phyloP scores from a whole-genome alignment of 2,329 filamentous ascomycete genomes.

The Atkinsonella texensis region DNA sequence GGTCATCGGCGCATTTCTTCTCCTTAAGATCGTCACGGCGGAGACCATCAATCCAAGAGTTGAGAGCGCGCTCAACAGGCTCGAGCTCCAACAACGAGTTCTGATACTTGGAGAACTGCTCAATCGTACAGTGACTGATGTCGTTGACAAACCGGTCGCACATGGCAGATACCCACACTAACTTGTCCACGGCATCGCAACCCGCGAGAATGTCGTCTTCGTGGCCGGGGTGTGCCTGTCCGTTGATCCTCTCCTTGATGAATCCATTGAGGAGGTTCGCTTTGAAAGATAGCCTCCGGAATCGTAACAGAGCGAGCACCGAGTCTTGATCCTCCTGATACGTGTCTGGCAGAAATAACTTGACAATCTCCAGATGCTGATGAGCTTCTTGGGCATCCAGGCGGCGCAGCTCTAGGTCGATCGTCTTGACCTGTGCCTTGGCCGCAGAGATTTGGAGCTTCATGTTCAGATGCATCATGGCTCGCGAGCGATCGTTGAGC shows the following conservation, averaged over 20 bases:
- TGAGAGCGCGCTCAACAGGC: slow-evolving; percentile 79
- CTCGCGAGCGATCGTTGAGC: slow-evolving; percentile 73
- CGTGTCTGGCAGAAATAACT: slow-evolving; percentile 76
- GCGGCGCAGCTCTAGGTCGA: slow-evolving; percentile 77
- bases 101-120: slow-evolving; percentile 68
- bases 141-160: slow-evolving; percentile 74
- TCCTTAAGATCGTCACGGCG: slow-evolving; percentile 79
- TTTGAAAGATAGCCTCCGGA: slow-evolving; percentile 83
- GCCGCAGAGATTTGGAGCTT: slow-evolving; percentile 83
- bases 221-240: slow-evolving; percentile 52
- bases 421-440: slow-evolving; percentile 88
- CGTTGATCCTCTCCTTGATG: slow-evolving; percentile 64
- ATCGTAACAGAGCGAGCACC: slow-evolving; percentile 75
- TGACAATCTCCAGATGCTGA: slow-evolving; percentile 80
- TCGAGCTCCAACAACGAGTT: slow-evolving; percentile 78
- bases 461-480: slow-evolving; percentile 94
- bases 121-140: slow-evolving; percentile 65
- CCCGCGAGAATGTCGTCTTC: slow-evolving; percentile 71
- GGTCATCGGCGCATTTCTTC: slow-evolving; percentile 66
- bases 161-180: slow-evolving; percentile 72
- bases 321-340: slow-evolving; percentile 74
- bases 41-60: slow-evolving; percentile 75
- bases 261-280: slow-evolving; percentile 66
- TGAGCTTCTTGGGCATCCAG: slow-evolving; percentile 81
- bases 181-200: slow-evolving; percentile 72